Evolutionary conservation across 768 basidiomycete species (phyloP), one percentile per base, ranked within the genome.

Genomic region (Gloeostereum incarnatum): DNA sequence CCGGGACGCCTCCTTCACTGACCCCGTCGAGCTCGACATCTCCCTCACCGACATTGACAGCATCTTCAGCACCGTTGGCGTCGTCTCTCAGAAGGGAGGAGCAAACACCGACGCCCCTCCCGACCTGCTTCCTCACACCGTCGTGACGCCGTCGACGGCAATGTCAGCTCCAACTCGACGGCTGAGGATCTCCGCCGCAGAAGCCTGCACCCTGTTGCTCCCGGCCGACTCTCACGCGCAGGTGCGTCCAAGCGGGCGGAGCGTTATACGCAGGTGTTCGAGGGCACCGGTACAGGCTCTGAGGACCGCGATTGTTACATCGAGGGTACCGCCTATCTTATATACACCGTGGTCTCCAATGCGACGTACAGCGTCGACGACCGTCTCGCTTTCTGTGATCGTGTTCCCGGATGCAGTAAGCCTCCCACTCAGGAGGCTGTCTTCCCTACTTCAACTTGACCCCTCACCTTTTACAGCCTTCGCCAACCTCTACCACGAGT

Each of bases 401-500:
- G 48, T 2, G 56, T 65, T 13, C 35, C 56, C 0, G 51, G 45
- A 6, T 73, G 71, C 51, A 68, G 71, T 70, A 50, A 29, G 63
- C 57, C 8, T 8, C 16, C 30, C 17, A 35, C 17, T 13, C 31
- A 21, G 17, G 21, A 18, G 37, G 13, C 23, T 23, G 29, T n/a
- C 41, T 41, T 19, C 27, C 13, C 20, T 4, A 16, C 14, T 25
- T 25, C n/a, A 25, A 43, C 19, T 24, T 21, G 22, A 16, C 10
- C n/a, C 14, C 7, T 19, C 27, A 9, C n/a, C 36, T 6, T 27
- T 5, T 7, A 14, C 31, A 73, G 71, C 68, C 4, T 71, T 70
- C 43, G 69, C 57, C 9, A 73, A 73, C 45, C 39, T 73, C 17
- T 73, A 60, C 40, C 71, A 73, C 51, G 68, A 73, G 41, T 61